phyloP scores from a whole-genome alignment of 208 protist genomes.

The Phytomonas sp. region DNA sequence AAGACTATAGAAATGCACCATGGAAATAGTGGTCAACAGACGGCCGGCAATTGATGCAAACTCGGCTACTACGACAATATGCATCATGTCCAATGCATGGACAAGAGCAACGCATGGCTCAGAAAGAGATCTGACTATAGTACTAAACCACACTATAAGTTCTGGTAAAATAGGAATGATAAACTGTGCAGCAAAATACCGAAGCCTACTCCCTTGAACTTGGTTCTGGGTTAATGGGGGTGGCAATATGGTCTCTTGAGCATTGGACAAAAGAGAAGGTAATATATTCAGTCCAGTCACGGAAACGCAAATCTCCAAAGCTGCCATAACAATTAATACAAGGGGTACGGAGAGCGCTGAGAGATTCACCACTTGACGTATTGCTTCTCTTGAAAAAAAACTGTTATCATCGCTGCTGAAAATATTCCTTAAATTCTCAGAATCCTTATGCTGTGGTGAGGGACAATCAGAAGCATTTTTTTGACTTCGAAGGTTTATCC shows the following conservation, averaged over 20 bases:
- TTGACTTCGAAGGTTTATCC: conserved; percentile 15
- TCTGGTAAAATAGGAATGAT: conserved; percentile 30
- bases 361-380: conserved; percentile 34
- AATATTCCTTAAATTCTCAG: background rate
- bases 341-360: conserved; percentile 34
- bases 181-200: background rate
- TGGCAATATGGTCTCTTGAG: background rate
- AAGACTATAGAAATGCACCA: conserved; percentile 17
- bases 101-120: conserved; percentile 67
- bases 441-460: background rate
- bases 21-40: conserved; percentile 29
- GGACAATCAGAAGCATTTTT: background rate
- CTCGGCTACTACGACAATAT: conserved; percentile 58
- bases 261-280: background rate
- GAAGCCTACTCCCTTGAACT: background rate
- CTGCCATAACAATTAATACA: conserved; percentile 17
- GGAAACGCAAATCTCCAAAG: conserved; percentile 17
- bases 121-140: conserved; percentile 27
- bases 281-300: background rate
- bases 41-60: conserved; percentile 42
- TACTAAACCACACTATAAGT: conserved; percentile 33
- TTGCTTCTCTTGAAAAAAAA: background rate
- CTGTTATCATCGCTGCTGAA: background rate
- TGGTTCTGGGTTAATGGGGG: background rate
- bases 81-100: conserved; percentile 55